phyloP scores from a whole-genome alignment of 805 yeast genomes.

The Wilhelminamyces savonicus region DNA sequence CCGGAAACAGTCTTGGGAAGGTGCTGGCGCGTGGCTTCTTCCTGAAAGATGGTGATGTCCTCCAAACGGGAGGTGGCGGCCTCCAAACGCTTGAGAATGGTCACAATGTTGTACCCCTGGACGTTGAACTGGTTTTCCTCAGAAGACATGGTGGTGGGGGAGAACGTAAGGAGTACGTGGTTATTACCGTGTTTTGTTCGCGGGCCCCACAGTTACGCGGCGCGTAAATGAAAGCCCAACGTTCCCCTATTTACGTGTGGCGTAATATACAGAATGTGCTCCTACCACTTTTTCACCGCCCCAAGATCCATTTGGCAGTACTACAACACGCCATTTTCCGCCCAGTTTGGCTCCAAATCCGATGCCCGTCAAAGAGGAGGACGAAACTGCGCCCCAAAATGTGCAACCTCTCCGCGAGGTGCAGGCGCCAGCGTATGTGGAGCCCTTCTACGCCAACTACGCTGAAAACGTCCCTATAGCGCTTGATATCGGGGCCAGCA shows the following conservation, averaged over 20 bases:
- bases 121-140: conserved; percentile 46
- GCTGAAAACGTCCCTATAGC: conserved; percentile 67
- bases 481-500: conserved; percentile 73
- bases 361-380: conserved; percentile 5
- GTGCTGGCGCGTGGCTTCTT: conserved; percentile 37
- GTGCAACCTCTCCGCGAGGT: conserved; percentile 39
- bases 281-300: too few relatives aligned
- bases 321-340: too few relatives aligned
- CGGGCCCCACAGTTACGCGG: too few relatives aligned
- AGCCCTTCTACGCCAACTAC: conserved; percentile 46
- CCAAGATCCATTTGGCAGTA: too few relatives aligned
- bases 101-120: conserved; percentile 83
- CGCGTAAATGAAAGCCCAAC: too few relatives aligned
- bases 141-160: conserved; percentile 24
- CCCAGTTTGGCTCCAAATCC: too few relatives aligned
- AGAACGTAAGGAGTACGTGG: too few relatives aligned
- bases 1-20: not conserved
- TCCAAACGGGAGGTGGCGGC: conserved; percentile 92
- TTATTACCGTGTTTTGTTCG: too few relatives aligned
- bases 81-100: conserved; percentile 67
- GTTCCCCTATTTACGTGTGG: too few relatives aligned
- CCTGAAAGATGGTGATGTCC: conserved; percentile 78
- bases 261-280: too few relatives aligned
- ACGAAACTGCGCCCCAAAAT: conserved; percentile 37
- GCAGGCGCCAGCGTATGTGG: conserved; percentile 28